Evolutionary conservation across 2,329 filamentous ascomycete genomes (phyloP), one percentile per base, ranked within the genome.

Genomic region (Fusarium transvaalense): DNA sequence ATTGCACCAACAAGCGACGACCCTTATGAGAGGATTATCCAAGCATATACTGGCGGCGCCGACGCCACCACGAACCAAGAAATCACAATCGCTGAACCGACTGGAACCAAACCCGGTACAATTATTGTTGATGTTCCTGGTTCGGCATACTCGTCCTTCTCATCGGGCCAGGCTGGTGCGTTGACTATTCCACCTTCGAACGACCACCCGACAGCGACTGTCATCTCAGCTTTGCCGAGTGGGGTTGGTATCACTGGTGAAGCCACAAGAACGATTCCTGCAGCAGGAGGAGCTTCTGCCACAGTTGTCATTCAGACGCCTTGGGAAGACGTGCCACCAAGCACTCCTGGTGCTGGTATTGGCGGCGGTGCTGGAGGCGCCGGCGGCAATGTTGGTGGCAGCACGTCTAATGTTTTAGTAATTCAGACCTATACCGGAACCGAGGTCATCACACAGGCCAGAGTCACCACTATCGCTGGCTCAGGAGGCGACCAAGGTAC

Each of bases 271-370:
- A 69, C 66, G 4, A 69, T 69, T 45, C 57, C 56, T 15, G 66
- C 66, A 6, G 29, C 37, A 8, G 66, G 61, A 50, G 62, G 64
- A 12, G 45, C 50, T 29, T 67, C 66, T 10, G 66, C 66, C 15
- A 69, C 66, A 25, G 53, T 69, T n/a, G 55, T 69, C 5, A 69
- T 69, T 6, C 66, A 69, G n/a, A 69, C 66, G 12, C 61, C 61
- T 19, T 69, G 66, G 66, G 61, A 53, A 10, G 66, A 69, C 7
- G 51, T 69, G 21, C 61, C 66, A n/a, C 59, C 59, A 43, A 64
- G 53, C 32, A 64, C 61, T 37, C 41, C 60, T 31, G 61, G 42
- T 25, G 42, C 29, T 25, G 48, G 35, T 17, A 27, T 15, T 27
- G 38, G 41, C 23, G 25, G 35, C n/a, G 47, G 29, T 8, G 32